phyloP scores from a whole-genome alignment of 371 early-diverging fungal species.

The Phascolomyces articulosus region DNA sequence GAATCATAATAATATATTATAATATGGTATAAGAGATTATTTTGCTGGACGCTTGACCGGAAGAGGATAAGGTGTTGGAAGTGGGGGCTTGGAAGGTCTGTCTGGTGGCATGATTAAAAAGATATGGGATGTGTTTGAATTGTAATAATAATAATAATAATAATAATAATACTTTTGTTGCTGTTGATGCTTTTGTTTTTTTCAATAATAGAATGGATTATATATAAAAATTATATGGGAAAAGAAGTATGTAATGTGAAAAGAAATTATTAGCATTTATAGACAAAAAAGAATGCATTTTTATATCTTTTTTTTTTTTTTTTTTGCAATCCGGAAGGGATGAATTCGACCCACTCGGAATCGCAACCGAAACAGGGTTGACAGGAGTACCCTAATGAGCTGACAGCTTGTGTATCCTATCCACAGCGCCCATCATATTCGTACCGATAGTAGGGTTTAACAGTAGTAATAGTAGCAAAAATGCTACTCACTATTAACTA shows the following conservation, averaged over 20 bases:
- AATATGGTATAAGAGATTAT: no score
- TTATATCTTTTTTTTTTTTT: not conserved
- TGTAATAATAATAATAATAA: no score
- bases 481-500: no score
- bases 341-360: slow-evolving; percentile 3
- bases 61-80: slow-evolving; percentile 29
- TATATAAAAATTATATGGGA: no score
- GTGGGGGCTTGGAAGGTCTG: slow-evolving; percentile 33
- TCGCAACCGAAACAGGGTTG: slow-evolving; percentile 9
- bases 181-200: no score
- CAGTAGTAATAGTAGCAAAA: no score
- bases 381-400: not conserved
- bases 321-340: slow-evolving; percentile 4
- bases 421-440: slow-evolving; percentile 2
- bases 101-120: slow-evolving; percentile 29
- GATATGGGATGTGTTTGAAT: no score
- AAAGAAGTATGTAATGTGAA: not conserved
- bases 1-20: no score
- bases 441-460: slow-evolving; percentile 8
- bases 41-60: slow-evolving; percentile 24
- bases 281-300: not conserved
- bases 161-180: no score
- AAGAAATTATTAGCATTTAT: not conserved
- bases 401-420: slow-evolving; percentile 4
- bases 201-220: no score